Conservation (phyloP, 176 grass and related monocot species). For the Carex myosuroides region DNA sequence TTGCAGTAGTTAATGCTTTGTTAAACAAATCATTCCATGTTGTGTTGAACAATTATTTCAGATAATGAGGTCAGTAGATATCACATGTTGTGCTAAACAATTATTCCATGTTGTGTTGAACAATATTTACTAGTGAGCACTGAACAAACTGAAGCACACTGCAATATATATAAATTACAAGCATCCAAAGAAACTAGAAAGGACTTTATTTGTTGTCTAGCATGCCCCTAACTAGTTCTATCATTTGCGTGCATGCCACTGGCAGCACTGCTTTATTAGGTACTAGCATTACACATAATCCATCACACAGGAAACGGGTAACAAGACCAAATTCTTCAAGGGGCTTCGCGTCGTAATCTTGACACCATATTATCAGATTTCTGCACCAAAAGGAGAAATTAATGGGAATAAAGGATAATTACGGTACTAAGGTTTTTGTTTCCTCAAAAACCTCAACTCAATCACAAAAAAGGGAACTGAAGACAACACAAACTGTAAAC, state of each 20-base stretch:
- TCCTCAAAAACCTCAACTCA: not conserved
- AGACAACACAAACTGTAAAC: not conserved
- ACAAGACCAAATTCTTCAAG: slow-evolving; percentile 22
- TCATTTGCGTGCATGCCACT: not conserved
- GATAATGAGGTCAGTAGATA: no score
- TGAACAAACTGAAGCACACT: not conserved
- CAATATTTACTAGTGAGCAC: no score
- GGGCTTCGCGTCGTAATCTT: slow-evolving; percentile 23
- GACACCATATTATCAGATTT: slow-evolving; percentile 67
- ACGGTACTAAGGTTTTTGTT: not conserved
- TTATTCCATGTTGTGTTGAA: no score
- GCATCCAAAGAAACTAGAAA: not conserved
- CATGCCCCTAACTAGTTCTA: not conserved
- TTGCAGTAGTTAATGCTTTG: not conserved
- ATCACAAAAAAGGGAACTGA: not conserved
- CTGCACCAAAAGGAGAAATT: slow-evolving; percentile 22
- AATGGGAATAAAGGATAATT: not conserved
- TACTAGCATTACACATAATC: not conserved
- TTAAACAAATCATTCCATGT: not conserved
- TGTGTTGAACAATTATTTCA: not conserved
- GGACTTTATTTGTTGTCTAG: not conserved
- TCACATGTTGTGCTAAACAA: not conserved
- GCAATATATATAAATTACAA: not conserved
- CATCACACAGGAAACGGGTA: not conserved
- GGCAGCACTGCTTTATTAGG: not conserved